phyloP scores from a whole-genome alignment of 2,329 filamentous ascomycete genomes.

The Aspergillus proliferans region DNA sequence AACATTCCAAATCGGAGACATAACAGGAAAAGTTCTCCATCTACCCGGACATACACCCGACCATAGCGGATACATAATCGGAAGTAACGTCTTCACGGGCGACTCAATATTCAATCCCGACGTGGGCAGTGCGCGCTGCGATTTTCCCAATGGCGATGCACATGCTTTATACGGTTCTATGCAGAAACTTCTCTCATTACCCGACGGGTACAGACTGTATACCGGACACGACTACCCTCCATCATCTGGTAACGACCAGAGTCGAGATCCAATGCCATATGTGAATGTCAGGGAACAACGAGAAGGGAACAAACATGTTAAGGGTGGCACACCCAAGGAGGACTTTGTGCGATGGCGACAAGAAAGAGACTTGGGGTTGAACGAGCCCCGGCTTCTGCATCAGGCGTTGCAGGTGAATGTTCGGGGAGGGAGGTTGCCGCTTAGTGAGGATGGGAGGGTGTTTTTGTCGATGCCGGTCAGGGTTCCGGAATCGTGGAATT shows the following conservation, averaged over 20 bases:
- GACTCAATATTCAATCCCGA: constrained; percentile 49
- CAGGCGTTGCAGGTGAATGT: constrained; percentile 51
- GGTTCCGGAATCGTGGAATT: neutral
- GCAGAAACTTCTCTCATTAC: constrained; percentile 37
- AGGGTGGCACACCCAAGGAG: constrained; percentile 34
- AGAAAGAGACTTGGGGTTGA: constrained; percentile 40
- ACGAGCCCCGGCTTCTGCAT: constrained; percentile 45
- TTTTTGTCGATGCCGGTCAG: neutral
- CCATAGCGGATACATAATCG: constrained; percentile 54
- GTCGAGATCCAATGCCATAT: constrained; percentile 32
- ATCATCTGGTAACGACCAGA: neutral
- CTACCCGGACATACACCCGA: constrained; percentile 58
- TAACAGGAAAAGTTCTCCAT: constrained; percentile 46
- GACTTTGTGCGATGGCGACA: constrained; percentile 43
- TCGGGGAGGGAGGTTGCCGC: constrained; percentile 38
- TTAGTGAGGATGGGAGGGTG: neutral
- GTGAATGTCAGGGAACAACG: constrained; percentile 45
- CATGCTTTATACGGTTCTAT: constrained; percentile 40
- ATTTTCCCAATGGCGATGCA: constrained; percentile 49
- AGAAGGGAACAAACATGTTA: constrained; percentile 45
- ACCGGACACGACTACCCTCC: constrained; percentile 48
- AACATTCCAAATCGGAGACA: constrained; percentile 44
- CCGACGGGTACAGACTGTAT: constrained; percentile 43
- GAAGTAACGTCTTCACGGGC: constrained; percentile 43
- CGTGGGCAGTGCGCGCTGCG: constrained; percentile 46